Evolutionary conservation across 2,329 filamentous ascomycete genomes (phyloP).

Genomic region (Elsinoe batatas): DNA sequence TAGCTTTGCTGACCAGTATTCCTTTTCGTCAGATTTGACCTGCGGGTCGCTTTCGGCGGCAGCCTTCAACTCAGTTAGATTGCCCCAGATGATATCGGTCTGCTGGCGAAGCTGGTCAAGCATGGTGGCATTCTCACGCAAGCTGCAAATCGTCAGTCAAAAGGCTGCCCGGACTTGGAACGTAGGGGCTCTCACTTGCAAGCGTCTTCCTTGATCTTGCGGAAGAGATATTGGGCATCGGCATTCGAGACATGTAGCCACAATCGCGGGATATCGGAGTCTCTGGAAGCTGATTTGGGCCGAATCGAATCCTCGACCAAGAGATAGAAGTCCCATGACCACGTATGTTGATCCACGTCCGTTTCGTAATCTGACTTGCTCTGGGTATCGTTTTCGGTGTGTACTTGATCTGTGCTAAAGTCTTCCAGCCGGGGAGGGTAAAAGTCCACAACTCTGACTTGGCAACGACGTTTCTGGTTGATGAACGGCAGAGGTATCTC

Average conservation of each 20-base stretch:
- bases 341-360: conserved; percentile 35
- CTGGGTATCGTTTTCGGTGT: not conserved
- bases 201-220: conserved; percentile 36
- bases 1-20: conserved; percentile 15
- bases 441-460: conserved; percentile 74
- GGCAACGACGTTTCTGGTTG: conserved; percentile 59
- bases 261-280: conserved; percentile 40
- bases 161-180: not conserved
- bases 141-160: conserved; percentile 30
- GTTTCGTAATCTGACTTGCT: conserved; percentile 26
- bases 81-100: conserved; percentile 74
- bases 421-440: conserved; percentile 59
- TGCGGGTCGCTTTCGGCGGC: conserved; percentile 21
- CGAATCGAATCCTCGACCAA: conserved; percentile 60
- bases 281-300: conserved; percentile 20
- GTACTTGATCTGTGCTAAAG: conserved; percentile 44
- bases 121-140: conserved; percentile 43
- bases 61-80: conserved; percentile 62
- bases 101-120: conserved; percentile 54
- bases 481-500: conserved; percentile 55
- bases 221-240: conserved; percentile 47
- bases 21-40: conserved; percentile 17
- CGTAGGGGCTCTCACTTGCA: conserved; percentile 37
- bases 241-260: conserved; percentile 59
- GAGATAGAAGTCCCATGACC: conserved; percentile 80